Evolutionary conservation across 257 asterid genomes (phyloP).

Genomic region (Solanum medicagineum): DNA sequence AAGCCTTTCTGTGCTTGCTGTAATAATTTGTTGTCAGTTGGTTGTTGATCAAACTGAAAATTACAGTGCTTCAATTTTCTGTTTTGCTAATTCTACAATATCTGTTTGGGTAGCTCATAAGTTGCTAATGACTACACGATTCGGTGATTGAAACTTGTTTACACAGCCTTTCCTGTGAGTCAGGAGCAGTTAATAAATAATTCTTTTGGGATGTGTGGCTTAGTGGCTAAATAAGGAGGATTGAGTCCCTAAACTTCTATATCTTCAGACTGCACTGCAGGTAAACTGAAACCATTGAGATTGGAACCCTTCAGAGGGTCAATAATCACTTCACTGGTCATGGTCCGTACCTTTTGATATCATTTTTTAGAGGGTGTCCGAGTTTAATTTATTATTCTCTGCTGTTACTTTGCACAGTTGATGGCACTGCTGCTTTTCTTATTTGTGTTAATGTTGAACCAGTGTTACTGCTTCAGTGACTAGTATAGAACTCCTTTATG

Average conservation of each 20-base stretch:
- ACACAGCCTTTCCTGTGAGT: neutral
- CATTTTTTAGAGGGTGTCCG: neutral
- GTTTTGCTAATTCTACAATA: neutral
- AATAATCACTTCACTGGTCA: neutral
- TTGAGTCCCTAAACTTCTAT: neutral
- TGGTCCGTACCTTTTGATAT: neutral
- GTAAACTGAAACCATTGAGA: neutral
- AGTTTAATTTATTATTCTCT: neutral
- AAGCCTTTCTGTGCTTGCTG: neutral
- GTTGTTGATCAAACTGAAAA: neutral
- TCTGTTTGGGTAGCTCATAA: neutral
- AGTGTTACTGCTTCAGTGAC: neutral
- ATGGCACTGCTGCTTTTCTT: neutral
- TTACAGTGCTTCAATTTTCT: neutral
- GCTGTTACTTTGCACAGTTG: neutral
- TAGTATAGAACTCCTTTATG: neutral
- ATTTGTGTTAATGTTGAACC: neutral
- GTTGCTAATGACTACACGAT: neutral
- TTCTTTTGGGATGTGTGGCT: neutral
- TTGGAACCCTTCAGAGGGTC: neutral
- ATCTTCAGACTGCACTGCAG: neutral
- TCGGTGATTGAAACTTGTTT: neutral
- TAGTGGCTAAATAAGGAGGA: neutral
- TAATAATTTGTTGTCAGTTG: neutral
- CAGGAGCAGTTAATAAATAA: neutral